Evolutionary conservation across 2,329 filamentous ascomycete species (phyloP), one percentile per base, ranked within the genome.

Genomic region (Stagonosporopsis rhizophila): DNA sequence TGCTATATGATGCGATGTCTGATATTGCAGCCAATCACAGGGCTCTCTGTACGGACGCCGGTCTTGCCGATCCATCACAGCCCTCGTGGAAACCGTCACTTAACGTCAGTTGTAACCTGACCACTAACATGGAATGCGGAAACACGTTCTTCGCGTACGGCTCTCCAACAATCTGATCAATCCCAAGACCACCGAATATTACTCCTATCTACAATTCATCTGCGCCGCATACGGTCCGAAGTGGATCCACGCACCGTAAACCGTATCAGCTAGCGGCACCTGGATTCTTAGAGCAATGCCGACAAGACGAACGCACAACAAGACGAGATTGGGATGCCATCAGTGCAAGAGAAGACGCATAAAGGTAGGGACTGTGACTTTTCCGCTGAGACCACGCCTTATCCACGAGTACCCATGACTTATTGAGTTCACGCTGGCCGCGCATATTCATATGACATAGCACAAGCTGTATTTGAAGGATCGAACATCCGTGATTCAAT

Each of bases 341-440:
- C 67, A 73, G 40, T 75, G 73, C 44, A 75, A 75, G 56, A 67
- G 63, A 42, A 66, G 72, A 63, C 64, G 73, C 41, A 73, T 75
- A 44, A 75, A 75, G 64, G 71, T 72, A 62, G 6, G 46, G 12
- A 22, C 19, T 28, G 6, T 2, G 9, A 19, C 25, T 11, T 20
- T n/a, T 17, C 40, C 17, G n/a, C 11, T 6, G 12, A 23, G 22
- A 23, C 4, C 12, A 32, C n/a, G 8, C 19, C 14, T 47, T 28
- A 14, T 15, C 3, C 1, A 12, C 20, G 23, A 19, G 25, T 8
- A 20, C 6, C 25, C 3, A 52, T 41, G 35, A 52, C 20, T 20
- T 30, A 15, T n/a, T 35, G 25, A 20, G 22, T 4, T 39, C 38
- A 25, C 39, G 39, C 23, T 39, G 30, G 6, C 20, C 20, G 20